Conservation (phyloP, 139 green algal species). For the Volvox africanus region DNA sequence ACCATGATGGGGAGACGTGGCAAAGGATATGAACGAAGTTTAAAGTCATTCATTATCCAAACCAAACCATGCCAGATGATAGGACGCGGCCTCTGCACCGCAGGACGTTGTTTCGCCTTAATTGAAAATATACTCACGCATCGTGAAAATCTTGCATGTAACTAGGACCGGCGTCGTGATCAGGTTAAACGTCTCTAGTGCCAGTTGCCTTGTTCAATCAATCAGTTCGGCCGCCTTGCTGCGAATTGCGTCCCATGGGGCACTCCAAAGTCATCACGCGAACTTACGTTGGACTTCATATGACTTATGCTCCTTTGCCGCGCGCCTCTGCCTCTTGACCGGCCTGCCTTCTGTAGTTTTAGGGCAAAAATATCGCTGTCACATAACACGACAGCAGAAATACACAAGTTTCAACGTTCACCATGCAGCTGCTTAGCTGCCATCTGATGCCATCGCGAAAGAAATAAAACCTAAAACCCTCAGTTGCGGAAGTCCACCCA, state of each 20-base stretch:
- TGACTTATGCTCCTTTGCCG: background rate
- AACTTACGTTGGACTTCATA: background rate
- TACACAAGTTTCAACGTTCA: background rate
- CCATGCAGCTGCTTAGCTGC: background rate
- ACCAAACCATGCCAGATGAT: background rate
- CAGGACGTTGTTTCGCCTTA: background rate
- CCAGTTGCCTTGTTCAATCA: background rate
- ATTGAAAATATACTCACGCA: background rate
- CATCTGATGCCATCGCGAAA: background rate
- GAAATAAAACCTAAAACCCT: background rate
- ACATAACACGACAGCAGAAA: background rate
- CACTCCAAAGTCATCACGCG: background rate
- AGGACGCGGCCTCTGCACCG: too few relatives aligned
- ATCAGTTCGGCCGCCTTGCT: background rate
- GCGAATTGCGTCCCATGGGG: background rate
- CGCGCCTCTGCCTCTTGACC: conserved; percentile 15
- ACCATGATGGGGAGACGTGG: background rate
- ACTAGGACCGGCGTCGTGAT: background rate
- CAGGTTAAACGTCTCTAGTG: background rate
- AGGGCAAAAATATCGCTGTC: background rate
- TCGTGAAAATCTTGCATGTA: background rate
- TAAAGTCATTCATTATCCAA: too few relatives aligned
- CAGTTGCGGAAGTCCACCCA: background rate
- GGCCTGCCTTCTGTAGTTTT: background rate
- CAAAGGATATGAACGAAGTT: background rate